Base-by-base conservation (phyloP, 2,329 filamentous ascomycete species). In the Malbranchea zuffiana region DNA sequence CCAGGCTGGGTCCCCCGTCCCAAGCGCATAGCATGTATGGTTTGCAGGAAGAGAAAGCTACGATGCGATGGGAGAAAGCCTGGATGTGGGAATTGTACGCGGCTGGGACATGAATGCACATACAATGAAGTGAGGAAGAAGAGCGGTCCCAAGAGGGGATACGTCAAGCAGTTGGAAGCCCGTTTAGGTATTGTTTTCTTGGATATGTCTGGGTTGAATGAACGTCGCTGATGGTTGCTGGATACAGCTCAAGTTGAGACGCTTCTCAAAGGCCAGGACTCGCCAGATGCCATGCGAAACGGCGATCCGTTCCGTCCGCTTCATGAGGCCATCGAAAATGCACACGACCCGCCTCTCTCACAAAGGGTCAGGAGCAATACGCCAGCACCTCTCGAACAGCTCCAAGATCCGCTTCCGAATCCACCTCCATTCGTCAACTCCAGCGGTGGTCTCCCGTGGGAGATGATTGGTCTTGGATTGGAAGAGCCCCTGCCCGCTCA, bases 21-120 rank as follows among this genome's bases (percentile, higher is more conserved):
- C n/a, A 96, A 96, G 68, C 76, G 88, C 48, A 82, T 96, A 51
- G 90, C 90, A 24, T 98, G 90, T 59, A 83, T 94, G 54, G 78
- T 96, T 44, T 98, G 90, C 57, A 73, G 88, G 51, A 90, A 87
- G 62, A 74, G 88, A 55, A 96, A 96, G 64, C 68, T 95, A 48
- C 81, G 82, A 61, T 95, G 87, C 60, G 87, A 95, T 57, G 86
- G 86, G 24, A 66, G 73, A 36, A 78, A 82, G 45, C 87, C 87
- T 15, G 84, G 81, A 48, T 94, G 87, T 56, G 85, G 81, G 50
- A 94, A 86, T 17, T 95, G 87, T 60, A 78, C 82, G 20, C 72
- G 87, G n/a, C 66, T 94, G 34, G 79, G 82, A 28, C 87, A 95
- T 60, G 74, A 80, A 38, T 94, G 87, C 63, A 78, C 82, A 43